These are phyloP conservation scores for Zymoseptoria tritici DNA, from an alignment of 2,329 filamentous ascomycete species.

Conservation along the genomic window DNA sequence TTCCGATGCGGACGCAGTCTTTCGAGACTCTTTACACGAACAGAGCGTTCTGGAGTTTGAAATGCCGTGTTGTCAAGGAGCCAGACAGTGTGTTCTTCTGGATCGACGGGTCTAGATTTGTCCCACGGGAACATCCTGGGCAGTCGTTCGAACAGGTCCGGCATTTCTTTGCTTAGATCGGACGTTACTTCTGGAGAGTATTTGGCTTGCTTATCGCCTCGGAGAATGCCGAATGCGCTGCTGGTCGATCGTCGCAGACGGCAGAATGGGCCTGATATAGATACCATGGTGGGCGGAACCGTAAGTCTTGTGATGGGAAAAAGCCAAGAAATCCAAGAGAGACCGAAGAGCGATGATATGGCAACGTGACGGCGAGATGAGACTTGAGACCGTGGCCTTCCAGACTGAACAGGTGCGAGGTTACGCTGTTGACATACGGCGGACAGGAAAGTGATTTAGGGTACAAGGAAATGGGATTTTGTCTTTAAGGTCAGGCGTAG, in stretches of 20 bases:
- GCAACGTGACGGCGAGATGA: background rate
- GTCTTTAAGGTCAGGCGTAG: background rate
- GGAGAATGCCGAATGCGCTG: constrained; percentile 19
- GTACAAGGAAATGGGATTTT: background rate
- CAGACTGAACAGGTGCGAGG: background rate
- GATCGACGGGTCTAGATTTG: constrained; percentile 41
- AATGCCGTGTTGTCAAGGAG: constrained; percentile 85
- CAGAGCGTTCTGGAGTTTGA: constrained; percentile 35
- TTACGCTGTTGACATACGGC: background rate
- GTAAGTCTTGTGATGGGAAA: constrained; percentile 5
- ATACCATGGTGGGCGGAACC: constrained; percentile 11
- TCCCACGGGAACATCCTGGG: constrained; percentile 48
- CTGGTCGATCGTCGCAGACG: constrained; percentile 20
- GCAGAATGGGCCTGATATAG: background rate
- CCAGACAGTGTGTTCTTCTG: constrained; percentile 70
- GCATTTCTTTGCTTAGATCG: constrained; percentile 25
- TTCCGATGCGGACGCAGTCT: constrained; percentile 13
- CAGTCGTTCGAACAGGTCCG: constrained; percentile 31
- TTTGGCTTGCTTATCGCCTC: constrained; percentile 24
- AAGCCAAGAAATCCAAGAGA: background rate
- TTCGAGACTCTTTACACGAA: constrained; percentile 15
- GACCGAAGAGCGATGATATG: background rate
- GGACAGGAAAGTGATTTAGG: background rate
- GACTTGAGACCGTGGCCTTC: background rate
- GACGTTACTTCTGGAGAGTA: constrained; percentile 28